These are phyloP conservation scores for Rhizoctonia solani DNA, from an alignment of 1,284 basidiomycete species.

Conservation along the genomic window DNA sequence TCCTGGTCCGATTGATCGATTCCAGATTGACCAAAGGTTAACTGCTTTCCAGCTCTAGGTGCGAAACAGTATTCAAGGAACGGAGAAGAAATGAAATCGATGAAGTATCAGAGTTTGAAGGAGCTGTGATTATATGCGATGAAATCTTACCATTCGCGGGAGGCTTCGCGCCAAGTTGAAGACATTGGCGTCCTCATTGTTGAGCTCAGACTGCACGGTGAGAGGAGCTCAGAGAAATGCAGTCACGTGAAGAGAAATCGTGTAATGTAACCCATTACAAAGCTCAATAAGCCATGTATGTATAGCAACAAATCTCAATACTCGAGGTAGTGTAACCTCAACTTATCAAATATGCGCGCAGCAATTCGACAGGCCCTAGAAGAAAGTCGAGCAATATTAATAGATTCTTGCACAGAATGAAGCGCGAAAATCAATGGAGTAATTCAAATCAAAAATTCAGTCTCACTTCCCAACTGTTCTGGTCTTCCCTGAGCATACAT, in stretches of 20 bases:
- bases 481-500: no score
- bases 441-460: no score
- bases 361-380: no score
- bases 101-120: background rate
- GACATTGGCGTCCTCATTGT: slow-evolving; percentile 26
- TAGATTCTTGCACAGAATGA: no score
- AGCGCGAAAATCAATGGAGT: no score
- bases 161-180: slow-evolving; percentile 29
- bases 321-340: background rate
- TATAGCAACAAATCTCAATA: background rate
- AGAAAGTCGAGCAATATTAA: no score
- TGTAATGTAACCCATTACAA: background rate
- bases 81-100: background rate
- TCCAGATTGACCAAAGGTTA: slow-evolving; percentile 34
- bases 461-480: no score
- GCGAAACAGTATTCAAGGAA: background rate
- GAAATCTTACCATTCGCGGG: slow-evolving; percentile 24
- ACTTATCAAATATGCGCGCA: no score
- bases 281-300: background rate
- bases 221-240: background rate
- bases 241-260: background rate
- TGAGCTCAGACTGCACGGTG: background rate
- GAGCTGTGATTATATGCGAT: background rate
- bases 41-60: slow-evolving; percentile 19
- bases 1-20: slow-evolving; percentile 24